Evolutionary conservation across 2,329 filamentous ascomycete species (phyloP).

Genomic region (Xylariales sp.): DNA sequence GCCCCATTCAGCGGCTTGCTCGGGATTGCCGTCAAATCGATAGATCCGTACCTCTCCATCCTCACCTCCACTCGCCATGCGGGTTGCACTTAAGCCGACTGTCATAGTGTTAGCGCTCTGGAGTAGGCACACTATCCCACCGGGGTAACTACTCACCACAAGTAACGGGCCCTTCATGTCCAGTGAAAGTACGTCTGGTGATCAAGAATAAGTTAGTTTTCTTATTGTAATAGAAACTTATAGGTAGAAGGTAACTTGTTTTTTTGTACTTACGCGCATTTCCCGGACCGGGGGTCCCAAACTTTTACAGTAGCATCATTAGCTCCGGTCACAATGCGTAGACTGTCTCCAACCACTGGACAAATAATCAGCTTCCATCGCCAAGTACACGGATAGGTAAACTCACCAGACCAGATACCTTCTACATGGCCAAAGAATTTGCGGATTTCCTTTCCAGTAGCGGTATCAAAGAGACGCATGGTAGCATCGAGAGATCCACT

Average conservation of each 20-base stretch:
- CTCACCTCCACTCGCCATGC: constrained; percentile 87
- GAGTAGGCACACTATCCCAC: no score
- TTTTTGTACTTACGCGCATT: no score
- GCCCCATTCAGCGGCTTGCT: constrained; percentile 41
- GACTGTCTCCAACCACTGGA: constrained; percentile 79
- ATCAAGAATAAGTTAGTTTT: no score
- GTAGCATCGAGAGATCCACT: constrained; percentile 89
- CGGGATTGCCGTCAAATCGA: constrained; percentile 57
- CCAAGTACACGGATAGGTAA: no score
- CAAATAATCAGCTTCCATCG: no score
- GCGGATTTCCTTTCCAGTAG: constrained; percentile 73
- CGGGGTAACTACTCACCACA: no score
- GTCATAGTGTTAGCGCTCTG: no score
- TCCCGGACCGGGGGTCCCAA: constrained; percentile 89
- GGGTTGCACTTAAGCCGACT: constrained; percentile 84
- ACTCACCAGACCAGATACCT: constrained; percentile 95
- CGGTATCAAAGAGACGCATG: constrained; percentile 87
- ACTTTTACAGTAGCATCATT: constrained; percentile 68
- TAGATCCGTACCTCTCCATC: constrained; percentile 88
- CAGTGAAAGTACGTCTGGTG: constrained; percentile 88
- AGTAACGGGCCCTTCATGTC: constrained; percentile 85
- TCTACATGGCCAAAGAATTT: constrained; percentile 97
- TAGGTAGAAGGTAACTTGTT: no score
- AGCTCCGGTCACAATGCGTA: constrained; percentile 82
- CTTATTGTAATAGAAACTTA: no score